phyloP scores from a whole-genome alignment of 2,329 filamentous ascomycete species.

The Aureobasidium uvarum region DNA sequence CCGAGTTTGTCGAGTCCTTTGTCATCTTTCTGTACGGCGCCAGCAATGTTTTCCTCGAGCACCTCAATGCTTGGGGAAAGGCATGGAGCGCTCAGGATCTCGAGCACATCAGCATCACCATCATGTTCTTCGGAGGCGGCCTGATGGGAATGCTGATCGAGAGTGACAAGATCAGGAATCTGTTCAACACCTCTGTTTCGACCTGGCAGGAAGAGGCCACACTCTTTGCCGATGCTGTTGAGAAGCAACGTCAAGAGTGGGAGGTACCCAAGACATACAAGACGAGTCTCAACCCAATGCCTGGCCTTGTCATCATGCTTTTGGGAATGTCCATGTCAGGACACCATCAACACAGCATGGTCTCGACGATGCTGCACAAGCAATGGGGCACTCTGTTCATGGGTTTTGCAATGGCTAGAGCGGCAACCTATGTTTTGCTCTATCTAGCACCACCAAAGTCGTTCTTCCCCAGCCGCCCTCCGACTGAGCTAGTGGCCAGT shows the following conservation, averaged over 20 bases:
- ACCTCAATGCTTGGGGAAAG: conserved; percentile 67
- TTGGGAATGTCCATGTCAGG: conserved; percentile 91
- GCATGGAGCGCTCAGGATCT: conserved; percentile 74
- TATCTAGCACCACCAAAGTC: conserved; percentile 77
- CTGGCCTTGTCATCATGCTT: conserved; percentile 76
- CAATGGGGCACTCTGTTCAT: conserved; percentile 85
- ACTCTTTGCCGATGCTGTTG: background rate
- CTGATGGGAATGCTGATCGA: conserved; percentile 48
- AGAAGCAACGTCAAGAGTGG: conserved; percentile 42
- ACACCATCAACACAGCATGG: conserved; percentile 75
- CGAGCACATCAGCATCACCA: conserved; percentile 84
- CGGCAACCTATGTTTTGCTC: conserved; percentile 71
- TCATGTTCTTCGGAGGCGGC: conserved; percentile 88
- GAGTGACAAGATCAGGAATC: conserved; percentile 57
- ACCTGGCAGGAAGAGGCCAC: conserved; percentile 25
- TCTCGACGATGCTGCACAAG: conserved; percentile 83
- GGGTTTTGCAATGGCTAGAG: conserved; percentile 72
- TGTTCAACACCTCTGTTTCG: conserved; percentile 47
- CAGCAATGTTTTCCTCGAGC: conserved; percentile 87
- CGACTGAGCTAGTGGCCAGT: conserved; percentile 75
- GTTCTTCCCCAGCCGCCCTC: conserved; percentile 74
- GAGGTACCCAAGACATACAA: conserved; percentile 63
- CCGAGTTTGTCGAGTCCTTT: conserved; percentile 81
- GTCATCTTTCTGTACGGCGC: conserved; percentile 84
- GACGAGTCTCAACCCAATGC: conserved; percentile 80